Evolutionary conservation across 441 rosid genomes (phyloP), one percentile per base, ranked within the genome.

Genomic region (Populus hybrid): DNA sequence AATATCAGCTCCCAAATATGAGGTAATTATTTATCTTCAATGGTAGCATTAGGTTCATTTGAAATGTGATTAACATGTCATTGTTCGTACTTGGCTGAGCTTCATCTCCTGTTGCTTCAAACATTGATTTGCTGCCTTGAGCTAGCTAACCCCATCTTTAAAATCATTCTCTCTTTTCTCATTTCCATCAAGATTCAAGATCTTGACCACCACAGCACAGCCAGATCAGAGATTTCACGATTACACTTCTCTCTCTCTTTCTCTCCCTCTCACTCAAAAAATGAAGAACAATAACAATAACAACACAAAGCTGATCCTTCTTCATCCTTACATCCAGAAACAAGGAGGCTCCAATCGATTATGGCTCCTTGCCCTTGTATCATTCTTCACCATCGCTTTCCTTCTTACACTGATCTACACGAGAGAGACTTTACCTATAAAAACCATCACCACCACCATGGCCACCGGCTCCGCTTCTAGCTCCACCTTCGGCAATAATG

Each of bases 241-340:
- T 46, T 26, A 73, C 28, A 30, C 65, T 66, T 63, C 24, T 36
- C 46, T 68, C 59, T 10, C 54, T 63, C 24, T 36, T 36, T 68
- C 59, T 10, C 54, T 26, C 20, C 6, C 54, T 1, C 11, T 3
- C 23, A 12, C 18, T 8, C 42, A 21, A 42, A 69, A 71, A 66
- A 92, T 87, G 91, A 92, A 88, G 87, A 86, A 79, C 83, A 81
- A 57, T 75, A 85, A 84, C 82, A 85, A 84, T 14, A 79, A 54
- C 86, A 93, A 90, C 87, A 93, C 98, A 10, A 95, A 90, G 85
- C 94, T 93, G 30, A 93, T 95, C 79, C 95, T 95, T 69, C 89
- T 95, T 54, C 99, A 92, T 75, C 99, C 98, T 3, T 95, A 95
- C 73, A 86, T 95, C 82, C 98, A 92, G 69, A 95, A 95, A 76